phyloP scores from a whole-genome alignment of 306 rosid genomes.

The Quercus bicolor region DNA sequence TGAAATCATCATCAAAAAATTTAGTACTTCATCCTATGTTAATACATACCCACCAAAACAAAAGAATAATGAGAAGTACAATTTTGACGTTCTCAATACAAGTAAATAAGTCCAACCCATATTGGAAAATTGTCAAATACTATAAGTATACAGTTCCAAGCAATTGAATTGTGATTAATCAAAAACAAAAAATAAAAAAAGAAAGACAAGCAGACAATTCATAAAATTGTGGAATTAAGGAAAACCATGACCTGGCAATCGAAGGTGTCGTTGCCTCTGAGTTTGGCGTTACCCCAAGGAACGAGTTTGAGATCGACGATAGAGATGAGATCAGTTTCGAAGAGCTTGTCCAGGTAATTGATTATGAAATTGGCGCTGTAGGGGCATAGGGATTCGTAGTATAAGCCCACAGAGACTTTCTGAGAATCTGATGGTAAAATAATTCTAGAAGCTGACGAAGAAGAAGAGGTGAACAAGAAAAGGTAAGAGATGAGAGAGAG shows the following conservation, averaged over 20 bases:
- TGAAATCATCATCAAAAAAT: constrained; percentile 35
- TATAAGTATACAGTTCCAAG: no score
- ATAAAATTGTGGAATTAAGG: not conserved
- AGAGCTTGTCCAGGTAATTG: constrained; percentile 58
- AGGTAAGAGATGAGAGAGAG: constrained; percentile 20
- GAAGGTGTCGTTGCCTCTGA: constrained; percentile 49
- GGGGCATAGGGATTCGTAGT: constrained; percentile 88
- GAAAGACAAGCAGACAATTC: no score
- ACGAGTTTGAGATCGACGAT: constrained; percentile 71
- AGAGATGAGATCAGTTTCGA: constrained; percentile 48
- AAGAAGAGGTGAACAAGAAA: constrained; percentile 22
- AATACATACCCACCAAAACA: not conserved
- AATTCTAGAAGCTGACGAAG: constrained; percentile 19
- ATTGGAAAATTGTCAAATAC: no score
- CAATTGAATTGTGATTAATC: no score
- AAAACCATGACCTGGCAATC: constrained; percentile 59
- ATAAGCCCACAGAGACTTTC: constrained; percentile 62
- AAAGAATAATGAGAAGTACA: not conserved
- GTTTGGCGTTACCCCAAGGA: constrained; percentile 88
- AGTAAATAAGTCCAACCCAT: no score
- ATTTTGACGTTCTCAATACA: not conserved
- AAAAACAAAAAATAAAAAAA: no score
- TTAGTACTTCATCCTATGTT: not conserved
- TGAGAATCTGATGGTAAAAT: constrained; percentile 32
- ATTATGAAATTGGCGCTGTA: constrained; percentile 62